Percentiles rank a stretch among this genome's conserved stretches.
Evolutionary conservation across 2,329 filamentous ascomycete species (phyloP).

Genomic region (Apiospora koreana): DNA sequence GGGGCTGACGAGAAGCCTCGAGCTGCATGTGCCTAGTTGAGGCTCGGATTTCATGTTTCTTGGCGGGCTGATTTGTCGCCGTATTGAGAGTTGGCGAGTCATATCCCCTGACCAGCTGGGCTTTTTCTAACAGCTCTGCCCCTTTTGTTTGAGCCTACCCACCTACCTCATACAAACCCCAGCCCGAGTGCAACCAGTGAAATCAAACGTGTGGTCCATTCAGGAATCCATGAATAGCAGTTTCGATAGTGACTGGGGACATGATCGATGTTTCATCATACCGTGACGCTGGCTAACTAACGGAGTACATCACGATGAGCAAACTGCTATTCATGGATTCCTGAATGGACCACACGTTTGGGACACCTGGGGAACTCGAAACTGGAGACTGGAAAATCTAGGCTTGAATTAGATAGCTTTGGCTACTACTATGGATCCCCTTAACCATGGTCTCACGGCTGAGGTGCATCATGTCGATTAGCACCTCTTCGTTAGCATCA

Average conservation of each 20-base stretch:
- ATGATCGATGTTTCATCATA: background rate
- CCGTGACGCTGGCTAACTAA: background rate
- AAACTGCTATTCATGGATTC: too few relatives aligned
- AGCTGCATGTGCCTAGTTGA: background rate
- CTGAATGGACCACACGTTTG: background rate
- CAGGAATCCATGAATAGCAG: too few relatives aligned
- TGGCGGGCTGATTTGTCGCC: background rate
- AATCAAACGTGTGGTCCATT: too few relatives aligned
- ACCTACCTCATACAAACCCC: background rate
- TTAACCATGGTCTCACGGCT: conserved; percentile 13
- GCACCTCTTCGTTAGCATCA: conserved; percentile 7
- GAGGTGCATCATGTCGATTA: conserved; percentile 12
- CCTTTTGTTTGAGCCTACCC: background rate
- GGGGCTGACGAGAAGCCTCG: background rate
- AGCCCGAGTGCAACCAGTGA: too few relatives aligned
- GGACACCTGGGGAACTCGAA: background rate
- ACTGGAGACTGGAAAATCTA: background rate
- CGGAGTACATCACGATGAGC: background rate
- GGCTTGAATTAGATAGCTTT: background rate
- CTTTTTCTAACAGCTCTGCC: background rate
- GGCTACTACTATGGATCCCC: conserved; percentile 1
- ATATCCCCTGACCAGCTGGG: background rate
- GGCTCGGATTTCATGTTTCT: background rate
- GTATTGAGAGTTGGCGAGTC: background rate
- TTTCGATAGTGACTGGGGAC: too few relatives aligned